Conservation (phyloP, 768 basidiomycete species). For the Mycena polygramma region DNA sequence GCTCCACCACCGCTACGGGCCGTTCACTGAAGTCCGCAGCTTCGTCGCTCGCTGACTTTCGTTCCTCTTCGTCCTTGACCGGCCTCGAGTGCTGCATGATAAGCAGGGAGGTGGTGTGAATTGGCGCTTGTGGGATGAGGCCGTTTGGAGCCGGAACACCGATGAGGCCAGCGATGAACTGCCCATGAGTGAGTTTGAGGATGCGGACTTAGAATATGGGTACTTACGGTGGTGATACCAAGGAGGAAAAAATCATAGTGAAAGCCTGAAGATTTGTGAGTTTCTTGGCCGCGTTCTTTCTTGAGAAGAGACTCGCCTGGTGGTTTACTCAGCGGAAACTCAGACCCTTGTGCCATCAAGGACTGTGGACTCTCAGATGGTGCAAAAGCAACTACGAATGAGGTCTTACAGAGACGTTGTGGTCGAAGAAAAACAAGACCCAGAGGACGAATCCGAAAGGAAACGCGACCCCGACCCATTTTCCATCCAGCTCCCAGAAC, state of each 20-base stretch:
- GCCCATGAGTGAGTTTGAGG: background rate
- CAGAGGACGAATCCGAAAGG: conserved; percentile 92
- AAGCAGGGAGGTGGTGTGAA: conserved; percentile 89
- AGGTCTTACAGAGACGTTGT: conserved; percentile 86
- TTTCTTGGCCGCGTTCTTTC: no score
- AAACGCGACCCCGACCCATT: conserved; percentile 91
- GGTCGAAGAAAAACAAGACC: conserved; percentile 95
- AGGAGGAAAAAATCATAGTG: conserved; percentile 93
- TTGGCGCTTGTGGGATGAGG: conserved; percentile 89
- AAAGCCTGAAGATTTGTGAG: conserved; percentile 48
- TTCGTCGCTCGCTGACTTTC: conserved; percentile 36
- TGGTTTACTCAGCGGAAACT: conserved; percentile 92
- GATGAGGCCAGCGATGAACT: conserved; percentile 86
- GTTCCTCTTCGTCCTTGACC: conserved; percentile 53
- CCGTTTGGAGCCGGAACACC: conserved; percentile 91
- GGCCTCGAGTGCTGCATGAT: conserved; percentile 68
- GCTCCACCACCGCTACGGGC: conserved; percentile 87
- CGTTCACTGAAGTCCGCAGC: conserved; percentile 57
- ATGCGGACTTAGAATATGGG: background rate
- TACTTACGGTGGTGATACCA: conserved; percentile 76
- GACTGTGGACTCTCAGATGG: conserved; percentile 62
- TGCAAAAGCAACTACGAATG: background rate
- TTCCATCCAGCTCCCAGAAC: conserved; percentile 90
- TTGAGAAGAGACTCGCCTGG: conserved; percentile 57
- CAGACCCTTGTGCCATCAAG: conserved; percentile 90